phyloP scores from a whole-genome alignment of 2,329 filamentous ascomycete species.

The Zymoseptoria pseudotritici region DNA sequence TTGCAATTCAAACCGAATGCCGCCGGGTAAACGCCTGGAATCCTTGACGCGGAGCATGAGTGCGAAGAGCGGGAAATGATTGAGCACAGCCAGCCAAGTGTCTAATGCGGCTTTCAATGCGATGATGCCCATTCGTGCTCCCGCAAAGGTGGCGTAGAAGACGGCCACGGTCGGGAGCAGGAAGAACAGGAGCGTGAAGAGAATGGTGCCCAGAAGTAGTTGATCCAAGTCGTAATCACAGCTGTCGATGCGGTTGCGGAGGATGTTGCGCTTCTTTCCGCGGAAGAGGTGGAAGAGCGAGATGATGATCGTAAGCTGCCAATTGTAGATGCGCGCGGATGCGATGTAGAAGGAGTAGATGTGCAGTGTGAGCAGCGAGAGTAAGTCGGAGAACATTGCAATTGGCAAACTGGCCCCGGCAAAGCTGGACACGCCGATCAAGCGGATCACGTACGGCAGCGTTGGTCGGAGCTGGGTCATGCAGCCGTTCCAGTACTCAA shows the following conservation, averaged over 20 bases:
- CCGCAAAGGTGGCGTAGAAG: slow-evolving; percentile 94
- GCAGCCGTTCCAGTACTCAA: slow-evolving; percentile 90
- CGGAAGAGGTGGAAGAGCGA: slow-evolving; percentile 98
- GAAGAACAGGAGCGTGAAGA: slow-evolving; percentile 94
- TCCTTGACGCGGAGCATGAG: slow-evolving; percentile 95
- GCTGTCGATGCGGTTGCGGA: slow-evolving; percentile 94
- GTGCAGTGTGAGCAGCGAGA: slow-evolving; percentile 86
- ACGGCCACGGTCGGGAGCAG: slow-evolving; percentile 89
- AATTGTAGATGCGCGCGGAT: slow-evolving; percentile 93
- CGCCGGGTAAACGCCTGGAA: slow-evolving; percentile 76
- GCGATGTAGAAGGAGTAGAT: slow-evolving; percentile 98
- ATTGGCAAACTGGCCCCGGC: slow-evolving; percentile 96
- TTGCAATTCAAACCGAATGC: slow-evolving; percentile 83
- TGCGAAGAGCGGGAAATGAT: slow-evolving; percentile 96
- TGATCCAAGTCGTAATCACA: slow-evolving; percentile 99
- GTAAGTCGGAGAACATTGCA: slow-evolving; percentile 85
- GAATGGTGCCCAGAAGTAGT: slow-evolving; percentile 86
- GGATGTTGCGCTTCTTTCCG: slow-evolving; percentile 94
- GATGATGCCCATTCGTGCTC: slow-evolving; percentile 91
- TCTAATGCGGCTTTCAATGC: slow-evolving; percentile 85
- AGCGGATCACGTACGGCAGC: slow-evolving; percentile 79
- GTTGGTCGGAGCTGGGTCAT: slow-evolving; percentile 70
- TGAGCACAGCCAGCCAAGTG: slow-evolving; percentile 84
- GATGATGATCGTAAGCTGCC: slow-evolving; percentile 93
- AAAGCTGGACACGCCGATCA: slow-evolving; percentile 91